Evolutionary conservation across 257 asterid genomes (phyloP), one percentile per base, ranked within the genome.

Genomic region (Solanum corneliomulleri): DNA sequence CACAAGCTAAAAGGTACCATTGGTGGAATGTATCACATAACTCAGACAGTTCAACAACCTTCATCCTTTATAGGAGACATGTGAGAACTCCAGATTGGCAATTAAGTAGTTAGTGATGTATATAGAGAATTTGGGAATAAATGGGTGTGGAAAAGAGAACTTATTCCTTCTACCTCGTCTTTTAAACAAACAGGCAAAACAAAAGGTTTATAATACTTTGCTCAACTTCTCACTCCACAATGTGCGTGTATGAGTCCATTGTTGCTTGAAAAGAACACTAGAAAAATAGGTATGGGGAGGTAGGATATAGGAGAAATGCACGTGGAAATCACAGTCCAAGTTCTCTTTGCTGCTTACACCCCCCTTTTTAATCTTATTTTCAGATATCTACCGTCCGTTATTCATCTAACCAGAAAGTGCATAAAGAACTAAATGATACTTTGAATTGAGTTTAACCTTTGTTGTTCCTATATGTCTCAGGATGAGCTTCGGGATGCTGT

Each of bases 401-500:
- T 80, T 80, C 60, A 29, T 18, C 11, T 9, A 64, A 47, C 29
- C 68, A 16, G 68, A 25, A 78, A 77, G 15, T 8, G 84, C 41
- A 78, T 13, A 76, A 78, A 16, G 44, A 80, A 80, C 16, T 47
- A 47, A 18, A 45, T 27, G n/a, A 27, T 47, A 4, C 68, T 80
- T 47, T 80, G 68, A 10, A 47, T 80, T 18, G 69, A 16, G 68
- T 47, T 80, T 47, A 29, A 80, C 27, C 29, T 29, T 29, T 80
- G 85, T 80, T 49, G 20, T 80, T 80, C 60, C 41, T 78, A 44
- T 45, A 47, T 80, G 68, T 29, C 29, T 9, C 68, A 81, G 85
- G 85, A 81, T 81, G 85, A 81, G 31, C 94, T 95, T 83, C 92
- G 97, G 52, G 98, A 95, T 89, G 96, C 98, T 13, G 98, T 95